Percentiles rank a stretch among this genome's conserved stretches.
Conservation (phyloP, 768 basidiomycete species). For the Pholiota molesta region DNA sequence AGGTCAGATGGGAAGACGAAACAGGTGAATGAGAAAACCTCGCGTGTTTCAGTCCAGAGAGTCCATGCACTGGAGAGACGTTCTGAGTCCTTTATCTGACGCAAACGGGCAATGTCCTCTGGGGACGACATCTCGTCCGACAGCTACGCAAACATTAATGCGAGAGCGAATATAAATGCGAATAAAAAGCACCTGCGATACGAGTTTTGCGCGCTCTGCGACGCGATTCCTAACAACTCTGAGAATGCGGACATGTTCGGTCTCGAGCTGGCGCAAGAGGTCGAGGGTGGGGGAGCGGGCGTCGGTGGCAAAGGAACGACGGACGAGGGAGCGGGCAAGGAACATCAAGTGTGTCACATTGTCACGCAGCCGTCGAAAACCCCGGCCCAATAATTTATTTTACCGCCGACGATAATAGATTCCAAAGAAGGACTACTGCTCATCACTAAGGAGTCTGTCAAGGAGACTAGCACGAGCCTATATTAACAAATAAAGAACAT, state of each 20-base stretch:
- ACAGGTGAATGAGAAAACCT: conserved; percentile 46
- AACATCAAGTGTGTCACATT: background rate
- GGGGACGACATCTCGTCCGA: conserved; percentile 54
- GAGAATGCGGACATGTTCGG: conserved; percentile 54
- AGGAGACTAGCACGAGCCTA: too few relatives aligned
- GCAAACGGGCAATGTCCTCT: conserved; percentile 60
- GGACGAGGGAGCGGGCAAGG: conserved; percentile 15
- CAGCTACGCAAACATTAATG: conserved; percentile 37
- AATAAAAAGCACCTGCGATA: background rate
- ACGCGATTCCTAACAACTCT: conserved; percentile 57
- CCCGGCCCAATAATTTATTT: too few relatives aligned
- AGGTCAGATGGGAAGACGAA: conserved; percentile 11
- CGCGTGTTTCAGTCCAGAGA: conserved; percentile 53
- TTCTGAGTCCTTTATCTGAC: conserved; percentile 70
- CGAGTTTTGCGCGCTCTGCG: conserved; percentile 42
- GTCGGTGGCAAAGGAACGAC: conserved; percentile 6
- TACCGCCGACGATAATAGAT: too few relatives aligned
- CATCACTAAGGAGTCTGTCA: too few relatives aligned
- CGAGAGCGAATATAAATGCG: background rate
- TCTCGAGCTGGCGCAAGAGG: conserved; percentile 29
- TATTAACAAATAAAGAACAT: too few relatives aligned
- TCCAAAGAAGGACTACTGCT: too few relatives aligned
- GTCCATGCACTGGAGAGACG: conserved; percentile 71
- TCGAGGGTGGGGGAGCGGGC: conserved; percentile 10
- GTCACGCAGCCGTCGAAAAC: too few relatives aligned